Conservation (phyloP, 331 rosid species). For the Dryas integrifolia region DNA sequence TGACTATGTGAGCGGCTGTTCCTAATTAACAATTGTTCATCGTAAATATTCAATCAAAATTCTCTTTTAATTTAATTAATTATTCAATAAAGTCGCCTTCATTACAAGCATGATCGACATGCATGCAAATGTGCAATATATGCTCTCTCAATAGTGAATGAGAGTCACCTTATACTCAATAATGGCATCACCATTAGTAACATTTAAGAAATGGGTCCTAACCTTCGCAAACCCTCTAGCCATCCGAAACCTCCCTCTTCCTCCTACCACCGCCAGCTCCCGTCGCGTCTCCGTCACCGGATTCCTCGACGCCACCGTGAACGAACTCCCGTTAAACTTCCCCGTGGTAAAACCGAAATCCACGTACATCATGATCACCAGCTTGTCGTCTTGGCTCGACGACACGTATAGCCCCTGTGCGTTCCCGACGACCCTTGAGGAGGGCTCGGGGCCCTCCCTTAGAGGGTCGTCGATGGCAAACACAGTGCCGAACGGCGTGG, state of each 20-base stretch:
- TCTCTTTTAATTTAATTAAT: no score
- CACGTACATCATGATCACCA: constrained; percentile 12
- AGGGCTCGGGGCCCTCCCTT: constrained; percentile 25
- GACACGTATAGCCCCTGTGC: constrained; percentile 30
- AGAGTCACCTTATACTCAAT: constrained; percentile 26
- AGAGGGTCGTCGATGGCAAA: constrained; percentile 25
- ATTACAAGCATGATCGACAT: no score
- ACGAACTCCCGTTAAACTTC: constrained; percentile 29
- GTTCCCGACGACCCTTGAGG: constrained; percentile 26
- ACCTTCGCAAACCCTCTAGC: constrained; percentile 28
- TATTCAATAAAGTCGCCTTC: no score
- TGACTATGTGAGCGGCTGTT: no score
- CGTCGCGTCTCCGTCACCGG: constrained; percentile 25
- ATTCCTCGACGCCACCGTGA: constrained; percentile 36
- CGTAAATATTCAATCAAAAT: no score
- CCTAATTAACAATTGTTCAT: no score
- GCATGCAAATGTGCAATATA: no score
- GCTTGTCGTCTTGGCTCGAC: not conserved
- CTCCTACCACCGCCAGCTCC: constrained; percentile 40
- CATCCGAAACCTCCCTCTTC: constrained; percentile 36
- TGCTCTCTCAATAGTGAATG: constrained; percentile 12
- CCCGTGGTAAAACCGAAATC: constrained; percentile 34
- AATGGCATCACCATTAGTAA: constrained; percentile 29
- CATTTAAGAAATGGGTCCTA: not conserved
- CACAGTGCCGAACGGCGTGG: constrained; percentile 20